Evolutionary conservation across 495 filamentous ascomycete genomes (phyloP), one percentile per base, ranked within the genome.

Genomic region (Neurospora terricola): DNA sequence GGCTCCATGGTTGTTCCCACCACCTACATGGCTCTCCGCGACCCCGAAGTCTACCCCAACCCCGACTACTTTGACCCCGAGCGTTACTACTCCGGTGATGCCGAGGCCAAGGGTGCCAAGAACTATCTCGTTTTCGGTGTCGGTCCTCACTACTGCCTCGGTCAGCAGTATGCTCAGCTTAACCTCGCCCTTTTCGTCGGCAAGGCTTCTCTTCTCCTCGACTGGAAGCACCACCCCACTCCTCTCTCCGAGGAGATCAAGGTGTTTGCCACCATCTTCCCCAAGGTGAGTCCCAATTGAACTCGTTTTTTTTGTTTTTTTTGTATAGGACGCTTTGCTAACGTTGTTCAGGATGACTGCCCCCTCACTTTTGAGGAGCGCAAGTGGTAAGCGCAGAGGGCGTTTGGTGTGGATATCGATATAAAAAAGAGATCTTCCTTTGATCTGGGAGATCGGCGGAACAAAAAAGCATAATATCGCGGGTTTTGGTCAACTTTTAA

Each of bases 191-290:
- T 92, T 5, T 93, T 98, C 88, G 88, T 99, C 78, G 95, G 94
- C 70, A 98, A 96, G 86, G 93, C 96, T n/a, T 92, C 93, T 77
- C 86, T 97, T 80, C 86, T 90, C 76, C 86, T 98, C 77, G 90
- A 98, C 81, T 99, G 96, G 96, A 88, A 90, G 82, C 96, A 99
- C 82, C 87, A 92, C 77, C 79, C 91, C 16, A 99, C 96, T 21
- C 87, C 89, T 0, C 72, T 84, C 68, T 96, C 93, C 0, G 96
- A 99, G 84, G 90, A 96, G 80, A 98, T 99, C 82, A 94, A 97
- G 87, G 95, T 98, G 72, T 99, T 99, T 83, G 96, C 96, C 11
- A 97, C 93, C 34, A 96, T 99, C 73, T 99, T 99, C 87, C 96
- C 96, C 69, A 91, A 92, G 91, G 94, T 97, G 86, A 82, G 91